phyloP scores from a whole-genome alignment of 805 yeast genomes.

The Metschnikowia lachancei region DNA sequence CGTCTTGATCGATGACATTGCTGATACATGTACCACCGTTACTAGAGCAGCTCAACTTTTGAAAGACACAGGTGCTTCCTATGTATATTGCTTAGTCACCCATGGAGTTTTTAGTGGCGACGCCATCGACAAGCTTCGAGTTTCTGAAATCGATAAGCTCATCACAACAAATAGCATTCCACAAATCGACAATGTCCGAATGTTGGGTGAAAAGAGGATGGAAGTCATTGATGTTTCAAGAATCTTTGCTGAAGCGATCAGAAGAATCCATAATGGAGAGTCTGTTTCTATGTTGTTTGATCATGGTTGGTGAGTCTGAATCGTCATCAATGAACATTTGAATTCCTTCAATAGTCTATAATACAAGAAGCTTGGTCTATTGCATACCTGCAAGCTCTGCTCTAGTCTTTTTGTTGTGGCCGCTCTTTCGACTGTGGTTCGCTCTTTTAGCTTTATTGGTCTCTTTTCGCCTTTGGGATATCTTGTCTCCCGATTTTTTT shows the following conservation, averaged over 20 bases:
- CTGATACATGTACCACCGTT: slow-evolving; percentile 90
- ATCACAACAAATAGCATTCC: slow-evolving; percentile 92
- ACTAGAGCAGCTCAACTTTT: slow-evolving; percentile 88
- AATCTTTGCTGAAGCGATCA: slow-evolving; percentile 88
- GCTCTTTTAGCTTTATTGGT: slow-evolving; percentile 55
- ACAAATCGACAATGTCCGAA: slow-evolving; percentile 56
- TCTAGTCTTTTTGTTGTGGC: slow-evolving; percentile 55
- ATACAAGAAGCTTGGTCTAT: background rate
- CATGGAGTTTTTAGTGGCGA: slow-evolving; percentile 94
- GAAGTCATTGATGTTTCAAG: slow-evolving; percentile 85
- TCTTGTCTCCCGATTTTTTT: slow-evolving; percentile 2
- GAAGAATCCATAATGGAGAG: slow-evolving; percentile 97
- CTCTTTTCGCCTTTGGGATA: slow-evolving; percentile 37
- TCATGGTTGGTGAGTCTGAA: slow-evolving; percentile 53
- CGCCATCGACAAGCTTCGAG: slow-evolving; percentile 68
- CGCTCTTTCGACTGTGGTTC: slow-evolving; percentile 64
- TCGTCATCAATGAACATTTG: background rate
- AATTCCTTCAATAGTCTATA: background rate
- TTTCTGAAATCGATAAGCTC: slow-evolving; percentile 73
- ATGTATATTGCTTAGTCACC: slow-evolving; percentile 83
- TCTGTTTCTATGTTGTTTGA: slow-evolving; percentile 91
- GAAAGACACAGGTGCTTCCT: slow-evolving; percentile 88
- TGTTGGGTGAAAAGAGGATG: slow-evolving; percentile 54
- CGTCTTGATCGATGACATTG: slow-evolving; percentile 88
- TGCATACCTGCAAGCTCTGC: slow-evolving; percentile 27